phyloP scores from a whole-genome alignment of 106 monocot species.

The Triglochin maritima region DNA sequence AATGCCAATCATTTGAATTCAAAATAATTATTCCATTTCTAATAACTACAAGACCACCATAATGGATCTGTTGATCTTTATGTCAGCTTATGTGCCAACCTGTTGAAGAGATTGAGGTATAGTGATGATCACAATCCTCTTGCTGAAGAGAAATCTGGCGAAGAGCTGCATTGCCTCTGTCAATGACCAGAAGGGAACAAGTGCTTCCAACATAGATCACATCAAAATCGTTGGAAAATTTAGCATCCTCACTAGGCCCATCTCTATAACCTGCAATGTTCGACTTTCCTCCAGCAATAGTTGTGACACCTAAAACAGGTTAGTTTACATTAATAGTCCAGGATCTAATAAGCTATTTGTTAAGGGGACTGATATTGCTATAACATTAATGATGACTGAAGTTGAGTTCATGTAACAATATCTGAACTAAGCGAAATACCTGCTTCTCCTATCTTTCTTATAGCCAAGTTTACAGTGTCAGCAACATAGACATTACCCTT shows the following conservation, averaged over 20 bases:
- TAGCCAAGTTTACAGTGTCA: slow-evolving; percentile 81
- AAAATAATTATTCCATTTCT: neutral
- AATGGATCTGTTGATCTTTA: neutral
- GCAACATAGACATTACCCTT: slow-evolving; percentile 97
- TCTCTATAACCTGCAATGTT: slow-evolving; percentile 89
- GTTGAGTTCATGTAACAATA: neutral
- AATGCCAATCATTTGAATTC: neutral
- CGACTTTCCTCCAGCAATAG: slow-evolving; percentile 94
- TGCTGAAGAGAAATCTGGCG: slow-evolving; percentile 85
- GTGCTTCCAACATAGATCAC: slow-evolving; percentile 64
- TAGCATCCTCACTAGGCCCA: slow-evolving; percentile 98
- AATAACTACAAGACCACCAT: neutral
- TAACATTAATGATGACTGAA: neutral
- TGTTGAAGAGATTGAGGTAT: too few species aligned
- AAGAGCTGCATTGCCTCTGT: slow-evolving; percentile 96
- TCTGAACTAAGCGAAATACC: slow-evolving; percentile 20
- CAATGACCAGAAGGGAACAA: slow-evolving; percentile 84
- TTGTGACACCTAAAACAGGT: slow-evolving; percentile 62
- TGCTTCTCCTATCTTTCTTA: slow-evolving; percentile 87
- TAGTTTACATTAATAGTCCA: too few species aligned
- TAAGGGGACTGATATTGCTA: too few species aligned
- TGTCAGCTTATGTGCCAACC: too few species aligned
- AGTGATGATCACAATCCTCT: slow-evolving; percentile 53
- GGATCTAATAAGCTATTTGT: too few species aligned
- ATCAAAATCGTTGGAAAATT: slow-evolving; percentile 92